Evolutionary conservation across 257 asterid species (phyloP).

Genomic region (Ajuga chamaepitys): DNA sequence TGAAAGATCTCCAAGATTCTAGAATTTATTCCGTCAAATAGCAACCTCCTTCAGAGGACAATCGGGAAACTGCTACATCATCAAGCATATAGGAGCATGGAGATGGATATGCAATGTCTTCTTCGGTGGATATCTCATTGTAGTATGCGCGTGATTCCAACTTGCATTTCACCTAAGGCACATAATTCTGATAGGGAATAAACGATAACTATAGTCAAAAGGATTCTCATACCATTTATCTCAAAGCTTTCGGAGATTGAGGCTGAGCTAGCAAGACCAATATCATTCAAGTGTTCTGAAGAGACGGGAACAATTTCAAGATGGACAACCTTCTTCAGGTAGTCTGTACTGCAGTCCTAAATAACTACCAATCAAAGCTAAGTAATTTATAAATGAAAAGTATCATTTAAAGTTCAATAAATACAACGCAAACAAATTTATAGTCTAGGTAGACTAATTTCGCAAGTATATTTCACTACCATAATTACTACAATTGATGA

Average conservation of each 20-base stretch:
- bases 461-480: neutral
- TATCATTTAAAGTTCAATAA: neutral
- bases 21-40: constrained; percentile 53
- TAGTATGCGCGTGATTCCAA: constrained; percentile 27
- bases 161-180: constrained; percentile 34
- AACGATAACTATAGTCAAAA: neutral
- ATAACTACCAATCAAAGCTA: constrained; percentile 2
- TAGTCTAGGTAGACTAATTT: no score
- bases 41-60: constrained; percentile 50
- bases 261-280: constrained; percentile 57
- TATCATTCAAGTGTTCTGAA: constrained; percentile 44
- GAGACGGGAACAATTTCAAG: constrained; percentile 24
- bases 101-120: constrained; percentile 16
- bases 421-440: no score
- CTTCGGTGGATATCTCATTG: constrained; percentile 20
- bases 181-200: neutral
- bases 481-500: no score
- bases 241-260: constrained; percentile 55
- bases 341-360: constrained; percentile 28
- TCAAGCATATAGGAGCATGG: constrained; percentile 34
- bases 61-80: constrained; percentile 44
- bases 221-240: constrained; percentile 45
- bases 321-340: constrained; percentile 18
- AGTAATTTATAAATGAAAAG: neutral
- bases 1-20: constrained; percentile 35